Evolutionary conservation across 345 rosid species (phyloP), one percentile per base, ranked within the genome.

Genomic region (Syzygium aqueum): DNA sequence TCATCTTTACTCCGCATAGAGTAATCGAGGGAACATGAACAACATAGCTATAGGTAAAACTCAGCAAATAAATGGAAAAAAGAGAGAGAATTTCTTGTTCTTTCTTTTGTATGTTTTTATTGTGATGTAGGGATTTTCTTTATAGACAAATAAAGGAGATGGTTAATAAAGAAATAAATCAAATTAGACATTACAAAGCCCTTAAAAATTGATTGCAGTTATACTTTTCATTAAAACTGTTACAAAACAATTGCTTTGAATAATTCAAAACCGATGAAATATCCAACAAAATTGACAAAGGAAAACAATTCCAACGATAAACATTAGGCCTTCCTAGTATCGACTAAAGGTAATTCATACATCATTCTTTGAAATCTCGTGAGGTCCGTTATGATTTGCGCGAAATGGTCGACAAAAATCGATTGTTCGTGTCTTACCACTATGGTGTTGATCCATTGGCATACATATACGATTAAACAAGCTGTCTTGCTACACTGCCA

Each of bases 171-270:
- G 46, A 65, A 30, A 30, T 3, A 65, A 30, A 65, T 65, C 43
- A 30, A 65, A 65, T 30, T 7, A 73, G 10, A 73, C 23, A 5
- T 33, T 73, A 73, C 13, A 19, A 73, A 73, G 25, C 46, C 46
- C 7, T 21, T 67, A 67, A 23, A 33, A 67, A 67, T 57, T 57
- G 28, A 25, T 10, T 57, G 28, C 0, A 57, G 30, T 57, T 28
- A 57, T 25, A 57, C 27, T 25, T 25, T 57, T 3, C 63, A 25
- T 57, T 25, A 0, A 25, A 57, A 0, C 0, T 0, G 0, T 57
- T 57, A 57, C 63, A 57, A 57, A 57, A 11, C 14, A 59, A 11
- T 25, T 25, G 15, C 14, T 25, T 59, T 5, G 65, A 59, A 11
- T 59, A 59, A 25, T 59, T 25, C 30, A 59, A 59, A 59, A 11